Base-by-base conservation (phyloP, 805 yeast species). In the Monosporozyma servazzii region DNA sequence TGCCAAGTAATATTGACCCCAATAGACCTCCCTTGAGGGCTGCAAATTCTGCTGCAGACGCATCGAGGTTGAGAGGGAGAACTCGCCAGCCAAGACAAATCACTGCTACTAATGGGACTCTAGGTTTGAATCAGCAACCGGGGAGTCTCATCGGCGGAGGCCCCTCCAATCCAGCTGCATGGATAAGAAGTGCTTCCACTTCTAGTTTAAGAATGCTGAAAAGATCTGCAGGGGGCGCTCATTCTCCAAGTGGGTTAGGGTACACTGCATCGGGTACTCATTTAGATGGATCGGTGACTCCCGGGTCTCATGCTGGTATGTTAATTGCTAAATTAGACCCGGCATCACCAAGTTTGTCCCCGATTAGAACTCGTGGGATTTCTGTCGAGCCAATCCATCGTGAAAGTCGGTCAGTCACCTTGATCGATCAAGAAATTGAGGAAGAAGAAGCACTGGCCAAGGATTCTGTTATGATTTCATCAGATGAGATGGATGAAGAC, bases 161-260 rank as follows among this genome's bases (percentile, higher is more conserved):
- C 7, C 27, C 42, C 29, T 18, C 41, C 18, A 33, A 30, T 18
- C 41, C 41, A 4, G 41, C 41, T 9, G 47, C 57, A 5, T 54
- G 57, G 57, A 44, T 59, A 21, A 53, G 65, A 31, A 61, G 64
- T 55, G 65, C 62, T 2, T 58, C 63, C 1, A 56, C 65, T 1
- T 57, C 63, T 5, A 58, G 57, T 37, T n/a, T 60, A 3, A 37
- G 56, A 5, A 42, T 30, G 15, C 17, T 50, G 23, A 50, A 49
- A 23, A 46, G 51, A 37, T 9, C 47, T 11, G 15, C 47, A 2
- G 20, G 27, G 11, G n/a, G 29, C 9, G 23, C 18, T 10, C 29
- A 25, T 23, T 42, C 45, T 5, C 27, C 31, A 15, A 15, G 27
- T 25, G 18, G 31, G 31, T n/a, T 27, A 3, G 29, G 15, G 7